Conservation (phyloP, 1,284 basidiomycete species). For the Trichosporon asahii region DNA sequence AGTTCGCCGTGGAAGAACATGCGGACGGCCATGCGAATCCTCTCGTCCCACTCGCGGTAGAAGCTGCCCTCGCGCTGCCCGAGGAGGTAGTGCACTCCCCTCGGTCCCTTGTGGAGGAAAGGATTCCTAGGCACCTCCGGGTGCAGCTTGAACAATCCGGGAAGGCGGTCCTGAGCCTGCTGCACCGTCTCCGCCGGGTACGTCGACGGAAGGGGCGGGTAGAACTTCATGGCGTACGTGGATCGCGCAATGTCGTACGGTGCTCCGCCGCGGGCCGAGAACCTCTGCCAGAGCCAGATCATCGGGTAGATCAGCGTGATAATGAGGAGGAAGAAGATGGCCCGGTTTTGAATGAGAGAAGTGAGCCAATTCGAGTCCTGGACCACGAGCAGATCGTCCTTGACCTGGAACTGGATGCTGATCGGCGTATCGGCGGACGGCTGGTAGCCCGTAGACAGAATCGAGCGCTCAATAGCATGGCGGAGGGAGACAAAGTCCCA, state of each 20-base stretch:
- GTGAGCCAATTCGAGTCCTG: slow-evolving; percentile 63
- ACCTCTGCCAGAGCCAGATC: slow-evolving; percentile 53
- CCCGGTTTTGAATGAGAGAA: slow-evolving; percentile 60
- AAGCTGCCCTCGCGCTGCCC: slow-evolving; percentile 69
- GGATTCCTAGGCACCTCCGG: slow-evolving; percentile 37
- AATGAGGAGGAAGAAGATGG: slow-evolving; percentile 63
- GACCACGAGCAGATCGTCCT: slow-evolving; percentile 56
- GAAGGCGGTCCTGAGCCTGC: slow-evolving; percentile 34
- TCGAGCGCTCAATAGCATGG: slow-evolving; percentile 57
- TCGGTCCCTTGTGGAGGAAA: slow-evolving; percentile 35
- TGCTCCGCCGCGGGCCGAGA: slow-evolving; percentile 30
- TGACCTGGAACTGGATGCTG: slow-evolving; percentile 56
- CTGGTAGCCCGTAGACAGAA: slow-evolving; percentile 58
- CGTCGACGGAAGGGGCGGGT: slow-evolving; percentile 42
- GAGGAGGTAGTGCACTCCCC: slow-evolving; percentile 49
- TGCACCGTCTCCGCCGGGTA: slow-evolving; percentile 35
- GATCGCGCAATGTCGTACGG: slow-evolving; percentile 29
- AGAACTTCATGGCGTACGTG: slow-evolving; percentile 39
- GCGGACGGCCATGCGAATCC: slow-evolving; percentile 60
- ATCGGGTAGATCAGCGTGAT: slow-evolving; percentile 66
- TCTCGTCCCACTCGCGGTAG: slow-evolving; percentile 67
- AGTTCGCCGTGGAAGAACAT: slow-evolving; percentile 42
- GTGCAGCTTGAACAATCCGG: slow-evolving; percentile 39
- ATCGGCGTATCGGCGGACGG: slow-evolving; percentile 50
- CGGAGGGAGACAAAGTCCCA: slow-evolving; percentile 59